phyloP scores from a whole-genome alignment of 768 basidiomycete genomes.

The Porphyrellus cyaneotinctus region DNA sequence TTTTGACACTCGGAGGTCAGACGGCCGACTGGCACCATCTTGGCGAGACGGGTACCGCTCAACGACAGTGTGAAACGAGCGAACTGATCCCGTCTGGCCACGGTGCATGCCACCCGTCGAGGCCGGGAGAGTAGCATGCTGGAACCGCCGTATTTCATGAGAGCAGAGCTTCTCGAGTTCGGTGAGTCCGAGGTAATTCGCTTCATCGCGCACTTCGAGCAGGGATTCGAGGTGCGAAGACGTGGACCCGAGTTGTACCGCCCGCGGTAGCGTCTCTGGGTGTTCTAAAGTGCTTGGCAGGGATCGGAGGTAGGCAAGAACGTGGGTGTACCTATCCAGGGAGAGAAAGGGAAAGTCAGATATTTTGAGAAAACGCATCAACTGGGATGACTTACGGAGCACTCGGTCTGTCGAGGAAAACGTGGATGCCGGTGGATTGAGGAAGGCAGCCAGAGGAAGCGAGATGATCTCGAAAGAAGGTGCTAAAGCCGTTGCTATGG shows the following conservation, averaged over 20 bases:
- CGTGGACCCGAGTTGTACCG: constrained; percentile 45
- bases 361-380: neutral
- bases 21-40: constrained; percentile 2
- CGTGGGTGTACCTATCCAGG: constrained; percentile 57
- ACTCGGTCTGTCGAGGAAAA: constrained; percentile 80
- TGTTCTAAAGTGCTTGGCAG: constrained; percentile 41
- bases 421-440: constrained; percentile 49
- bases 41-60: constrained; percentile 43
- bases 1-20: constrained; percentile 7
- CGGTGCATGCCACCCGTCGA: constrained; percentile 37
- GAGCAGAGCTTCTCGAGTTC: constrained; percentile 61
- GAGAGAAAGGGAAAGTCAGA: neutral
- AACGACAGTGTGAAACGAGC: constrained; percentile 57
- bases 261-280: constrained; percentile 56
- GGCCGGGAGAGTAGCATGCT: constrained; percentile 33
- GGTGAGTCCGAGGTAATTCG: constrained; percentile 66
- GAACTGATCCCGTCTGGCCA: constrained; percentile 52
- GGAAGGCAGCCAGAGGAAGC: constrained; percentile 52
- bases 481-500: constrained; percentile 36
- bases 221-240: constrained; percentile 57
- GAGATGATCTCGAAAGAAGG: constrained; percentile 60
- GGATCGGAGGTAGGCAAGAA: constrained; percentile 69
- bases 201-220: constrained; percentile 76
- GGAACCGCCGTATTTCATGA: constrained; percentile 58
- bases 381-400: constrained; percentile 56